Percentiles rank a stretch among this genome's conserved stretches.
phyloP scores from a whole-genome alignment of 1,284 basidiomycete species.

The Schizophyllum amplum region DNA sequence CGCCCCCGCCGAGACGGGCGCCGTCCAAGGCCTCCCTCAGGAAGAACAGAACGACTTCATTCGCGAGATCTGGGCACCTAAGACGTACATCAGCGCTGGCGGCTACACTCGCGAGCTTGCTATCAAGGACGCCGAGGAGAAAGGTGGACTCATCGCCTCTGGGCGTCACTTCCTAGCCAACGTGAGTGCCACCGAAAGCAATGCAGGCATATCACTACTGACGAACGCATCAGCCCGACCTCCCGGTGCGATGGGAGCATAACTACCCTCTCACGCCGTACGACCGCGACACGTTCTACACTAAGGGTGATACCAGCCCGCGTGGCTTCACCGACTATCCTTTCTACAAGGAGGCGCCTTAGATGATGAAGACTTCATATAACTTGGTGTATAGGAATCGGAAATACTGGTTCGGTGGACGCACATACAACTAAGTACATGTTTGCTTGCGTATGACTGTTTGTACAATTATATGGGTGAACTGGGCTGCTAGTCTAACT shows the following conservation, averaged over 20 bases:
- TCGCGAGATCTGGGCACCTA: conserved; percentile 11
- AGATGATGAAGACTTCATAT: no score
- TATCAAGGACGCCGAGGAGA: conserved; percentile 31
- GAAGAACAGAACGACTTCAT: conserved; percentile 16
- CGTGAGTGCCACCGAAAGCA: no score
- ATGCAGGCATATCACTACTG: no score
- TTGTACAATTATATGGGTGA: no score
- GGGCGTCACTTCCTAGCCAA: conserved; percentile 34
- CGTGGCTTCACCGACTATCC: conserved; percentile 34
- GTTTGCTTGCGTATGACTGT: no score
- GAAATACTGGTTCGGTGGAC: no score
- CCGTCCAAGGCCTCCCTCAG: neutral
- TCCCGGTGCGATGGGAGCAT: conserved; percentile 31
- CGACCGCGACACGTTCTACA: conserved; percentile 24
- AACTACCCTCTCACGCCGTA: conserved; percentile 20
- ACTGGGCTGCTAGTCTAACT: no score
- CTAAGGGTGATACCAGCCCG: conserved; percentile 17
- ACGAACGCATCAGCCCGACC: conserved; percentile 32
- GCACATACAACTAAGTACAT: no score
- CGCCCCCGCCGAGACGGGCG: conserved; percentile 12
- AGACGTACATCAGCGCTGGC: conserved; percentile 18
- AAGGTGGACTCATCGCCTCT: conserved; percentile 26
- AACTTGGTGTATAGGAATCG: no score
- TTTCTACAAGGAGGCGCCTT: no score
- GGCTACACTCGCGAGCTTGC: conserved; percentile 20